Conservation (phyloP, 306 rosid species). For the Casuarina cunninghamiana region DNA sequence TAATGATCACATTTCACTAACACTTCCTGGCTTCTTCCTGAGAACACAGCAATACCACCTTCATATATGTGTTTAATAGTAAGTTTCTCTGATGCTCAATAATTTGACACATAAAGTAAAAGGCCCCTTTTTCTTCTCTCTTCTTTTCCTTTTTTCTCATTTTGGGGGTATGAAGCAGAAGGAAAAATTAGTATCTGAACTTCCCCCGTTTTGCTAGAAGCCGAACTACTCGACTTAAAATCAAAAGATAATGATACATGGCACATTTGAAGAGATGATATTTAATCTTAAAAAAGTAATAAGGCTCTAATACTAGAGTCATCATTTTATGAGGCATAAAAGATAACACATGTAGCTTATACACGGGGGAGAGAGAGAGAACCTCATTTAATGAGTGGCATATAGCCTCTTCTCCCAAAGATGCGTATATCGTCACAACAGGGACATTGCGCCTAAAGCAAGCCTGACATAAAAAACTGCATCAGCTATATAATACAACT, state of each 20-base stretch:
- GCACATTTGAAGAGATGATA: background rate
- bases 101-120: background rate
- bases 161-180: background rate
- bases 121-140: background rate
- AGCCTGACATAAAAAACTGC: constrained; percentile 48
- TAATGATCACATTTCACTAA: background rate
- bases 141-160: background rate
- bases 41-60: background rate
- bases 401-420: constrained; percentile 91
- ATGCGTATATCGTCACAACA: constrained; percentile 91
- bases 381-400: constrained; percentile 95
- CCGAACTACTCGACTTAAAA: background rate
- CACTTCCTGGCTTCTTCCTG: background rate
- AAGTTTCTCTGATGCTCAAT: background rate
- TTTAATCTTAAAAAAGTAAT: background rate
- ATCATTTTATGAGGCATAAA: background rate
- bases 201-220: background rate
- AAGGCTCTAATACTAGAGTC: background rate
- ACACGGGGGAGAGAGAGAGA: constrained; percentile 26
- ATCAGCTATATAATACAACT: constrained; percentile 4
- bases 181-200: background rate
- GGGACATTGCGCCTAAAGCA: constrained; percentile 91
- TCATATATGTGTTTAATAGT: background rate
- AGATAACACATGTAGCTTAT: background rate
- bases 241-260: background rate